Percentiles rank a stretch among this genome's conserved stretches.
phyloP scores from a whole-genome alignment of 805 yeast species.

The Blastobotrys chiropterorum region DNA sequence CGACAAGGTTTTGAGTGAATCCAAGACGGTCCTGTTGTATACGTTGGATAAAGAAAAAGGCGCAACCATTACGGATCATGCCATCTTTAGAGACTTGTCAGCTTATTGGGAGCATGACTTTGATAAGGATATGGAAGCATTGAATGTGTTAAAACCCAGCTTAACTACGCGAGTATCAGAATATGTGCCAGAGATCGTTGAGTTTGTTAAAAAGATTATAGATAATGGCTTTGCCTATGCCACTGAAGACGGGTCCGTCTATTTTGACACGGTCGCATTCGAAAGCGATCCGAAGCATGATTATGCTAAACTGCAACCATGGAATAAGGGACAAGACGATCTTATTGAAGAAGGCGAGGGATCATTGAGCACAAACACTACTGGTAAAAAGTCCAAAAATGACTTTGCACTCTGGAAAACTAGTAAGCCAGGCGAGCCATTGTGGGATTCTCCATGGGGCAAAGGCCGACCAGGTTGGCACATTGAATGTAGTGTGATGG shows the following conservation, averaged over 20 bases:
- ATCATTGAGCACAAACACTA: conserved; percentile 45
- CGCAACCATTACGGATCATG: conserved; percentile 73
- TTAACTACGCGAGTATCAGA: conserved; percentile 93
- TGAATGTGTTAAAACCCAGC: conserved; percentile 80
- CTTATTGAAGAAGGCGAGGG: conserved; percentile 95
- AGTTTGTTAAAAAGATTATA: conserved; percentile 69
- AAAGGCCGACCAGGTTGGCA: conserved; percentile 99
- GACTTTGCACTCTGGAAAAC: conserved; percentile 98
- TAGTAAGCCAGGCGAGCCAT: conserved; percentile 95
- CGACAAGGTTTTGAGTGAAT: conserved; percentile 37
- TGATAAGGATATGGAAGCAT: conserved; percentile 75
- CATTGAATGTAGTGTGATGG: conserved; percentile 99
- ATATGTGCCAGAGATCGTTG: conserved; percentile 86
- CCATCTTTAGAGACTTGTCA: conserved; percentile 73
- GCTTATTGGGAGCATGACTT: conserved; percentile 84
- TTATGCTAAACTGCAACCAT: conserved; percentile 95
- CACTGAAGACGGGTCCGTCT: conserved; percentile 77
- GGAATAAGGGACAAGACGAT: conserved; percentile 88
- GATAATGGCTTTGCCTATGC: conserved; percentile 77
- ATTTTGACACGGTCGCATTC: conserved; percentile 82
- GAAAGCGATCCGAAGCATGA: conserved; percentile 67
- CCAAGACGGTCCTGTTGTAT: conserved; percentile 76
- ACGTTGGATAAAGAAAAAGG: conserved; percentile 68
- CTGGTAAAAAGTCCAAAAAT: conserved; percentile 62
- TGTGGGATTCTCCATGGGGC: conserved; percentile 96